These are phyloP conservation scores for Stachybotrys chlorohalonatus DNA, from an alignment of 2,329 filamentous ascomycete genomes.

Conservation along the genomic window DNA sequence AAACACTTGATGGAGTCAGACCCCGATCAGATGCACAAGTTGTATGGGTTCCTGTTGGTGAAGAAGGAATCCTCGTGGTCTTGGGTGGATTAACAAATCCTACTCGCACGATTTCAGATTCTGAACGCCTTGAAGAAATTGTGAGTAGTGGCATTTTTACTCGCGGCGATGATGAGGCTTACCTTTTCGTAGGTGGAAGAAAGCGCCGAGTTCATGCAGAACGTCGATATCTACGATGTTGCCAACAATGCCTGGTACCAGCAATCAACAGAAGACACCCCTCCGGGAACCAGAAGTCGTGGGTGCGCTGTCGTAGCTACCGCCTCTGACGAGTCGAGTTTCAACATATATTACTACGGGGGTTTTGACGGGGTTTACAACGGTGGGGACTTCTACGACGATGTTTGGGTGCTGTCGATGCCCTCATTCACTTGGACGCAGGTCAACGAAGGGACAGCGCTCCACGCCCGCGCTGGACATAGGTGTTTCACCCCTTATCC, in stretches of 20 bases:
- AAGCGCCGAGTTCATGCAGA: slow-evolving; percentile 62
- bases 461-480: slow-evolving; percentile 60
- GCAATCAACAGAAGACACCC: slow-evolving; percentile 55
- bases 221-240: slow-evolving; percentile 72
- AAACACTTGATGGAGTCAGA: slow-evolving; percentile 39
- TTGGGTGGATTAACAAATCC: slow-evolving; percentile 65
- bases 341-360: slow-evolving; percentile 79
- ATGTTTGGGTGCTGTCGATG: slow-evolving; percentile 73
- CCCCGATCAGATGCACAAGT: slow-evolving; percentile 55
- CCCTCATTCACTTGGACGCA: slow-evolving; percentile 74
- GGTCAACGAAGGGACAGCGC: slow-evolving; percentile 33
- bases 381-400: slow-evolving; percentile 39
- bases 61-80: slow-evolving; percentile 66
- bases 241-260: slow-evolving; percentile 57
- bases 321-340: slow-evolving; percentile 62
- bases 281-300: slow-evolving; percentile 48
- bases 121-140: slow-evolving; percentile 17
- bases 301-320: slow-evolving; percentile 68
- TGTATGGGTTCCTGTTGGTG: slow-evolving; percentile 70
- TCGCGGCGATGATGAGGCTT: background rate
- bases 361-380: slow-evolving; percentile 52
- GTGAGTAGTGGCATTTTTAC: slow-evolving; percentile 14
- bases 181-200: slow-evolving; percentile 38
- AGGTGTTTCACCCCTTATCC: slow-evolving; percentile 69
- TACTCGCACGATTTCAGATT: slow-evolving; percentile 27